Evolutionary conservation across 2,329 filamentous ascomycete genomes (phyloP).

Genomic region (Trichoderma endophyticum): DNA sequence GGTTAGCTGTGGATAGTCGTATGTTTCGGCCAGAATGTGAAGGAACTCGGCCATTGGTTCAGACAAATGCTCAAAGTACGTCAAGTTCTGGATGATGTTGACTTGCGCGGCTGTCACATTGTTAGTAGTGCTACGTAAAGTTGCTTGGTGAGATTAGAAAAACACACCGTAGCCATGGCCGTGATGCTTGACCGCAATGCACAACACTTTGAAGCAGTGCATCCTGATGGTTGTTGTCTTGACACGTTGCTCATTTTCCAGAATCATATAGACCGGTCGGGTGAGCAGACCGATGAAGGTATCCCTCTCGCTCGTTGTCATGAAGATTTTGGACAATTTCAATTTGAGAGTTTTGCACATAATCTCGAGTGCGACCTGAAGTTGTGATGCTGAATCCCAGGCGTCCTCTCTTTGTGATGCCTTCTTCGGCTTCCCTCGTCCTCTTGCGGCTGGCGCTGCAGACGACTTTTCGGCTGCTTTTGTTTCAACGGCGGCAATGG

Average conservation of each 20-base stretch:
- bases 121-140: constrained; percentile 28
- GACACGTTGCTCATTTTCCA: constrained; percentile 89
- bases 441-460: constrained; percentile 61
- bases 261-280: constrained; percentile 84
- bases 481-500: constrained; percentile 87
- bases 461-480: constrained; percentile 89
- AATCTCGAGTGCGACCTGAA: constrained; percentile 82
- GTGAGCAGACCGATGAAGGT: constrained; percentile 92
- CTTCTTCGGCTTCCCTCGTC: constrained; percentile 75
- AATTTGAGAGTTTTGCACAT: constrained; percentile 96
- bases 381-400: constrained; percentile 87
- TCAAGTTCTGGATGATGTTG: constrained; percentile 94
- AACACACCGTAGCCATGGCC: constrained; percentile 85
- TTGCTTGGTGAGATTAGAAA: background rate
- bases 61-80: constrained; percentile 97
- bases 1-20: constrained; percentile 92
- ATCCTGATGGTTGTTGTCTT: constrained; percentile 88
- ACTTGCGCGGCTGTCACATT: constrained; percentile 75
- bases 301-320: constrained; percentile 94
- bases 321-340: constrained; percentile 87
- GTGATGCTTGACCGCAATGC: constrained; percentile 95
- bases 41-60: constrained; percentile 99
- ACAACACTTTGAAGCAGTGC: constrained; percentile 96
- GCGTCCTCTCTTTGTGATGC: constrained; percentile 64
- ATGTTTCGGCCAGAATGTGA: constrained; percentile 93